Conservation (phyloP, 2,329 filamentous ascomycete genomes). For the Colletotrichum spinosum region DNA sequence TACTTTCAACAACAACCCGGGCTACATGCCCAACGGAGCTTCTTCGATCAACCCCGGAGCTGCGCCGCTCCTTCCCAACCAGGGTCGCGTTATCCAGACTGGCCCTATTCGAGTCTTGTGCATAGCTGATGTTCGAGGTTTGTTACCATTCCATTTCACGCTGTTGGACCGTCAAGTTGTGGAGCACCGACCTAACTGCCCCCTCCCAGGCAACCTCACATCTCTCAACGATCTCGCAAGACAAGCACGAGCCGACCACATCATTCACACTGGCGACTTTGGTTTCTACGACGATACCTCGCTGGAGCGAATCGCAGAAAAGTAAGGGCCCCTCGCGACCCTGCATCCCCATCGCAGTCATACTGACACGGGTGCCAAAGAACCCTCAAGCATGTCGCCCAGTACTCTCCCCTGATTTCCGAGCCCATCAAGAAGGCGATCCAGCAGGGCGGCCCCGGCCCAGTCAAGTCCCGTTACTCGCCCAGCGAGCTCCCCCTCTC, state of each 20-base stretch:
- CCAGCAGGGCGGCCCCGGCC: conserved; percentile 73
- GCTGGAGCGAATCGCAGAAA: conserved; percentile 96
- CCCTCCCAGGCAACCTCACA: conserved; percentile 83
- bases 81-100: conserved; percentile 74
- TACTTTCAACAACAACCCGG: conserved; percentile 62
- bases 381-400: conserved; percentile 97
- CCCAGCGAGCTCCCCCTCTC: conserved; percentile 89
- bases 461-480: conserved; percentile 87
- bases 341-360: conserved; percentile 22
- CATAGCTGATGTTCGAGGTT: conserved; percentile 80
- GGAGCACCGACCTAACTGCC: conserved; percentile 7
- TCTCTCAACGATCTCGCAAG: conserved; percentile 97
- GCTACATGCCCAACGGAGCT: conserved; percentile 74
- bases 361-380: conserved; percentile 57
- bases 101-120: conserved; percentile 76
- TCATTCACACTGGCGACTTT: conserved; percentile 98
- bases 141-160: conserved; percentile 39
- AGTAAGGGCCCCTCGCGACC: conserved; percentile 69
- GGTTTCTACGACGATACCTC: conserved; percentile 98
- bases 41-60: conserved; percentile 67
- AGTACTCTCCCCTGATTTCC: conserved; percentile 94
- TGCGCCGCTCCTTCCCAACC: conserved; percentile 74
- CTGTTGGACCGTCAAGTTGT: conserved; percentile 3
- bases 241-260: conserved; percentile 94
- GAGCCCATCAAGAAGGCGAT: conserved; percentile 80